Conservation (phyloP, 1,284 basidiomycete genomes). For the Ceratobasidium sp. region DNA sequence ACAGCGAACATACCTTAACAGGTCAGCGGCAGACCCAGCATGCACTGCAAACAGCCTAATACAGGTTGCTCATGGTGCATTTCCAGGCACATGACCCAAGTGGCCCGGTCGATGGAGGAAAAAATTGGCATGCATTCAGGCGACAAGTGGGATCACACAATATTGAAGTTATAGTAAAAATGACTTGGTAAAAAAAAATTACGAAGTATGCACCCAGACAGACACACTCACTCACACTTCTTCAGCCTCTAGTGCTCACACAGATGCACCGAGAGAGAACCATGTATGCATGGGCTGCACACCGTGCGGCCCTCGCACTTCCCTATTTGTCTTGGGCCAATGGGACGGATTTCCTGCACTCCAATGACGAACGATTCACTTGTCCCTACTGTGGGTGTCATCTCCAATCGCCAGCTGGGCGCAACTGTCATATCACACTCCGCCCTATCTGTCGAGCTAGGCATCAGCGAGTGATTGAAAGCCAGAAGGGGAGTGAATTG, state of each 20-base stretch:
- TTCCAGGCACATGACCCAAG: too few species aligned
- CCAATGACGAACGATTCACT: not conserved
- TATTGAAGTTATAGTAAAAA: too few species aligned
- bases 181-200: not conserved
- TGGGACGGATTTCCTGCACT: not conserved
- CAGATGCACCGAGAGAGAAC: not conserved
- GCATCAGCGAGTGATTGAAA: not conserved
- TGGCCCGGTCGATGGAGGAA: too few species aligned
- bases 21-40: too few species aligned
- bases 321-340: slow-evolving; percentile 10
- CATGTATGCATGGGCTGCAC: slow-evolving; percentile 8
- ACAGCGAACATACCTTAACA: too few species aligned
- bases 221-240: not conserved
- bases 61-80: too few species aligned
- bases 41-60: too few species aligned
- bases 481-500: not conserved
- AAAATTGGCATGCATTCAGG: too few species aligned
- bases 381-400: slow-evolving; percentile 8
- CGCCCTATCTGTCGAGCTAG: not conserved
- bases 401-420: not conserved
- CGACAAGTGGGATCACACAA: too few species aligned
- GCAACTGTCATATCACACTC: not conserved
- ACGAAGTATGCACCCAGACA: not conserved
- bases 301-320: not conserved
- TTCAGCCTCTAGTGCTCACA: not conserved